Percentiles rank a stretch among this genome's conserved stretches.
These are phyloP conservation scores for Gamarada debralockiae DNA, from an alignment of 495 filamentous ascomycete species.

Conservation along the genomic window DNA sequence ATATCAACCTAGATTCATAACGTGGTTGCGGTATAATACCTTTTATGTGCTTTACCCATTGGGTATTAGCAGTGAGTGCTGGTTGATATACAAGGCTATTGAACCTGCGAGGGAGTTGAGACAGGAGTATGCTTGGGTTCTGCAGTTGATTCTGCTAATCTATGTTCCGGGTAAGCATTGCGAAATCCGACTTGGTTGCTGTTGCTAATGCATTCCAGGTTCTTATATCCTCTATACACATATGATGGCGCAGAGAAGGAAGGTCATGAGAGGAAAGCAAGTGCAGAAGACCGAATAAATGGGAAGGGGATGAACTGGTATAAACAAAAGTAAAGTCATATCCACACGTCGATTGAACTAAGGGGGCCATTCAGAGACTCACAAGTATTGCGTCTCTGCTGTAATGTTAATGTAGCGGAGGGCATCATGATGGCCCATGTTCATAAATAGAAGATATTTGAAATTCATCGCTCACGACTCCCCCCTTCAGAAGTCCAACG, in stretches of 20 bases:
- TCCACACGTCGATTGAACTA: too few species aligned
- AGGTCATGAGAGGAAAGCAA: slow-evolving; percentile 60
- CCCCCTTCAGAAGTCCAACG: too few species aligned
- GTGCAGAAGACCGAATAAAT: neutral
- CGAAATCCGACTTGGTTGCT: neutral
- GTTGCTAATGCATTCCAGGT: slow-evolving; percentile 44
- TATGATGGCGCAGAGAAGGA: slow-evolving; percentile 87
- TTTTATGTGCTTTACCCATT: slow-evolving; percentile 92
- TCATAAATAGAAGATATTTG: too few species aligned
- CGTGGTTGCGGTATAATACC: slow-evolving; percentile 89
- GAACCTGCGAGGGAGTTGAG: slow-evolving; percentile 50
- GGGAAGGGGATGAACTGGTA: too few species aligned
- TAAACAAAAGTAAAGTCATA: too few species aligned
- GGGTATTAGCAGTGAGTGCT: slow-evolving; percentile 82
- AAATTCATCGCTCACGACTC: too few species aligned
- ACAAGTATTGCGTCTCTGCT: too few species aligned
- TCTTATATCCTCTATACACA: slow-evolving; percentile 86
- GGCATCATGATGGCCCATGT: too few species aligned
- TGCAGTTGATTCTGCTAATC: slow-evolving; percentile 60
- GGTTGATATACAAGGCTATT: slow-evolving; percentile 64
- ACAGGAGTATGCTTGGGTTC: slow-evolving; percentile 48
- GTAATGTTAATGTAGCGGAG: too few species aligned
- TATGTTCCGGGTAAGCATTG: slow-evolving; percentile 76
- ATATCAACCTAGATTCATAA: slow-evolving; percentile 54
- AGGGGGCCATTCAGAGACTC: too few species aligned